Conservation (phyloP, 164 flowering plant species). For the Nymphaea colorata region DNA sequence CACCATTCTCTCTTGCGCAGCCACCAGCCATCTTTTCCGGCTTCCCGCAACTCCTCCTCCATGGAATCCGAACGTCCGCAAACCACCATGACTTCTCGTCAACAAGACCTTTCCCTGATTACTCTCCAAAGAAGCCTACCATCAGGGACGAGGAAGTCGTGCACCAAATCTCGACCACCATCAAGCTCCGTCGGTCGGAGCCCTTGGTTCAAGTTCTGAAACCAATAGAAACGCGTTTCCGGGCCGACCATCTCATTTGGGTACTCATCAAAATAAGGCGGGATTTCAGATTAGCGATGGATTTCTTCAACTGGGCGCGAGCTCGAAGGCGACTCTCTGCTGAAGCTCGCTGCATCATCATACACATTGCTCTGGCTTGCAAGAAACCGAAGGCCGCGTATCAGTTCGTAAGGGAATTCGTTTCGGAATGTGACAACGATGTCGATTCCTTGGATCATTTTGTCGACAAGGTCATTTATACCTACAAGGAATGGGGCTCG, state of each 20-base stretch:
- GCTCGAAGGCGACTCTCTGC: conserved; percentile 9
- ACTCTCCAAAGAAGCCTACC: conserved; percentile 22
- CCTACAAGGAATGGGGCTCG: conserved; percentile 27
- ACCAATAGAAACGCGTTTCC: conserved; percentile 16
- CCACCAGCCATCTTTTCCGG: neutral
- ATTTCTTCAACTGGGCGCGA: conserved; percentile 19
- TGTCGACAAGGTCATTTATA: conserved; percentile 19
- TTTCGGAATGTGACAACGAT: neutral
- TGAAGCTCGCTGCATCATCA: conserved; percentile 18
- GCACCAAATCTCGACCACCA: conserved; percentile 16
- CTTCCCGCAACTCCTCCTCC: conserved; percentile 1
- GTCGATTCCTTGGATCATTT: conserved; percentile 9
- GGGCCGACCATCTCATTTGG: conserved; percentile 16
- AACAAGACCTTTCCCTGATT: conserved; percentile 20
- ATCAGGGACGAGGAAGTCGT: conserved; percentile 18
- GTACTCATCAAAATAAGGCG: conserved; percentile 15
- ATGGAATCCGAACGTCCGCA: neutral
- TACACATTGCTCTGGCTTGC: conserved; percentile 14
- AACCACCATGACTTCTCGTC: neutral
- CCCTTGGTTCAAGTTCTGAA: conserved; percentile 15
- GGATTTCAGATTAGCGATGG: conserved; percentile 11
- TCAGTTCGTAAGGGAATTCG: conserved; percentile 9
- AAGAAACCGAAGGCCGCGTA: conserved; percentile 12
- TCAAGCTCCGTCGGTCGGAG: conserved; percentile 23
- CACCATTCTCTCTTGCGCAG: neutral